phyloP scores from a whole-genome alignment of 2,329 filamentous ascomycete genomes.

The Scedosporium dehoogii region DNA sequence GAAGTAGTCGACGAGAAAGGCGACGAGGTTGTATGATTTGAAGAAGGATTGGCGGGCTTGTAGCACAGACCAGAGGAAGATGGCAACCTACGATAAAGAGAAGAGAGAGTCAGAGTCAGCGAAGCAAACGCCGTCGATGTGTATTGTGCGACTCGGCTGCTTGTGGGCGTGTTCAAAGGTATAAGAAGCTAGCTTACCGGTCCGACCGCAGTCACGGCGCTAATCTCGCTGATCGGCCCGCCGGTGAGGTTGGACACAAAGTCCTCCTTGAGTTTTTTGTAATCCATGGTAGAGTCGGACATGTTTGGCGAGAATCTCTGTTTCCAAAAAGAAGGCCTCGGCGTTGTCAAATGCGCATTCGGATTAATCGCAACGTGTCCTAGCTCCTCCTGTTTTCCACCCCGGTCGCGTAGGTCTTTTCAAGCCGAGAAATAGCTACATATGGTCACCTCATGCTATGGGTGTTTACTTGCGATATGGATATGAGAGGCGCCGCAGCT shows the following conservation, averaged over 20 bases:
- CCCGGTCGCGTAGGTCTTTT: too few relatives aligned
- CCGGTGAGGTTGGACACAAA: constrained; percentile 89
- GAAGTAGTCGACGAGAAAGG: constrained; percentile 70
- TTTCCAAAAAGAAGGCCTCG: too few relatives aligned
- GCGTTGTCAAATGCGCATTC: neutral
- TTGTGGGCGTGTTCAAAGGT: neutral
- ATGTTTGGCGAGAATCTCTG: constrained; percentile 17
- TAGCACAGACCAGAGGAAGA: constrained; percentile 80
- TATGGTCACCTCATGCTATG: too few relatives aligned
- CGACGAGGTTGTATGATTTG: constrained; percentile 57
- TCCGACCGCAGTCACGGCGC: constrained; percentile 73
- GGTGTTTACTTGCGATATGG: too few relatives aligned
- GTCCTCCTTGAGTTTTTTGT: constrained; percentile 89
- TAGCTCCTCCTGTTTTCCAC: too few relatives aligned
- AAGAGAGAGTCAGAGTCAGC: constrained; percentile 10
- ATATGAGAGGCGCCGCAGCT: too few relatives aligned
- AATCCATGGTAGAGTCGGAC: constrained; percentile 39
- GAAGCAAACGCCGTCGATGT: constrained; percentile 9
- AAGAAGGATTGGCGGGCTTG: constrained; percentile 82
- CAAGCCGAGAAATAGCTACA: too few relatives aligned
- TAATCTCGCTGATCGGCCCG: constrained; percentile 76
- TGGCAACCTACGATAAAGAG: constrained; percentile 51
- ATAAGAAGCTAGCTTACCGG: constrained; percentile 47
- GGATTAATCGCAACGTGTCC: neutral
- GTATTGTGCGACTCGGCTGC: neutral